A percentile compares a stretch with the other conserved stretches of the same genome.
Evolutionary conservation across 306 rosid species (phyloP).

Genomic region (Gillenia trifoliata): DNA sequence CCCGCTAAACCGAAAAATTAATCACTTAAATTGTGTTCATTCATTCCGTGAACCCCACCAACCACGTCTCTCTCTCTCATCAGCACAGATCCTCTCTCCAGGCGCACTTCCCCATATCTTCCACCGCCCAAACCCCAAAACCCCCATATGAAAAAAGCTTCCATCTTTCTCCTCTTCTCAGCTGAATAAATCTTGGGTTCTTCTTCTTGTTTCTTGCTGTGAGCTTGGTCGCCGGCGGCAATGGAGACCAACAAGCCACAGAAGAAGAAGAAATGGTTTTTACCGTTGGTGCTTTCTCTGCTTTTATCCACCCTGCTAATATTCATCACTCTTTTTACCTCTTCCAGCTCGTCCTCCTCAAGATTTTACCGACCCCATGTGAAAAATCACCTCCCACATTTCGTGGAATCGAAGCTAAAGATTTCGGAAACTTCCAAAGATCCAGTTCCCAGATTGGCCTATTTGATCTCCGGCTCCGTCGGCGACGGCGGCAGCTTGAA

Average conservation of each 20-base stretch:
- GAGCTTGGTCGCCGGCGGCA: background rate
- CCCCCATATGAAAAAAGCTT: background rate
- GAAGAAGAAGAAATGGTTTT: conserved; percentile 50
- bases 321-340: conserved; percentile 25
- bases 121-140: background rate
- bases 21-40: conserved; percentile 2
- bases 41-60: conserved; percentile 19
- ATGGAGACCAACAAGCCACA: conserved; percentile 47
- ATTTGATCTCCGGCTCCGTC: conserved; percentile 71
- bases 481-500: conserved; percentile 66
- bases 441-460: conserved; percentile 59
- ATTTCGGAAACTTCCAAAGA: conserved; percentile 21
- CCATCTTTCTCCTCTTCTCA: background rate
- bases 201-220: background rate
- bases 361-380: conserved; percentile 21
- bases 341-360: conserved; percentile 21
- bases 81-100: conserved; percentile 6
- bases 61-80: background rate
- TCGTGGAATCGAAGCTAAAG: conserved; percentile 53
- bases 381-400: conserved; percentile 26
- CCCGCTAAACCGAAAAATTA: background rate
- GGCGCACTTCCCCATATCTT: background rate
- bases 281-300: conserved; percentile 33
- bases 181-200: background rate
- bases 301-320: conserved; percentile 33